Evolutionary conservation across 2,329 filamentous ascomycete species (phyloP).

Genomic region (Aspergillus oerlinghausenensis): DNA sequence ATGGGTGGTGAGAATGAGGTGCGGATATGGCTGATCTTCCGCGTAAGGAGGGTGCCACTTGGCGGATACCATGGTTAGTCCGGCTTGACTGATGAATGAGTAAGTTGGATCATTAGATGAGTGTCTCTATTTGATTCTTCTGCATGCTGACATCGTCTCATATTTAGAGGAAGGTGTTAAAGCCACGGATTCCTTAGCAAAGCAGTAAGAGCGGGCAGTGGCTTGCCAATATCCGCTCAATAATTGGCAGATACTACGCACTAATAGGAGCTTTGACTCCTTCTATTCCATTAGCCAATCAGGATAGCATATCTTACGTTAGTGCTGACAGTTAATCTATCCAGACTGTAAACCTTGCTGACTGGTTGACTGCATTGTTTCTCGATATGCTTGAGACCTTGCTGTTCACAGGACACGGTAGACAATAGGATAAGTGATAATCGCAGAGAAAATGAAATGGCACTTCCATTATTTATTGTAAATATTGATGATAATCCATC

Average conservation of each 20-base stretch:
- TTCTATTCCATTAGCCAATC: too few species aligned
- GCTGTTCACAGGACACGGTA: too few species aligned
- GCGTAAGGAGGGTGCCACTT: conserved; percentile 51
- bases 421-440: background rate
- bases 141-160: background rate
- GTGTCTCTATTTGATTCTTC: background rate
- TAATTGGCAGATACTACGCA: too few species aligned
- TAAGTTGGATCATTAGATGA: background rate
- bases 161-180: background rate
- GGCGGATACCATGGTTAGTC: conserved; percentile 14
- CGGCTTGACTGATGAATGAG: background rate
- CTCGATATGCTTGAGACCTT: too few species aligned
- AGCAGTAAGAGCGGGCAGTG: background rate
- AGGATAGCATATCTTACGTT: background rate
- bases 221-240: background rate
- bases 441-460: too few species aligned
- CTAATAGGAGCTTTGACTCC: too few species aligned
- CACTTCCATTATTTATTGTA: background rate
- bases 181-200: too few species aligned
- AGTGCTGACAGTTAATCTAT: background rate
- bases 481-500: background rate
- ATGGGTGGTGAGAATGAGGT: conserved; percentile 56
- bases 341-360: background rate
- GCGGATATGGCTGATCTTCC: conserved; percentile 57
- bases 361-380: too few species aligned